Evolutionary conservation across 306 rosid genomes (phyloP), one percentile per base, ranked within the genome.

Genomic region (Leucaena leucocephala): DNA sequence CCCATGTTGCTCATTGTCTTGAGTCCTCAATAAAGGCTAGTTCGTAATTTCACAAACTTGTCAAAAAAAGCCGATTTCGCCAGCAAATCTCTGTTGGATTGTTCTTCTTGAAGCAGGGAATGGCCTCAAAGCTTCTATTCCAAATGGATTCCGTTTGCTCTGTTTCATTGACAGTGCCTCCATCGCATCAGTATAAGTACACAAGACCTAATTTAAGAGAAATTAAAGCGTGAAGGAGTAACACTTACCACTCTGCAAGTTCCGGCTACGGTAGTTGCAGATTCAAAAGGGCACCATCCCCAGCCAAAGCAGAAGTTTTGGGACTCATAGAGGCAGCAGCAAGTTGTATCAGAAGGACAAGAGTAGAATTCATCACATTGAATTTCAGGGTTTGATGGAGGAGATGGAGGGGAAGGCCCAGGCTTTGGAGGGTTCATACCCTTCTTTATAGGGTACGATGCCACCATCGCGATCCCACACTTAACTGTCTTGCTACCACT

Each of bases 221-320:
- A 27, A 27, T 27, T 27, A 27, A 27, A 27, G 27, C 27, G 27
- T 27, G 27, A 27, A 27, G 27, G 27, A 27, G 27, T 27, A 27
- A 27, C 69, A 64, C 59, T 78, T 92, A 94, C 97, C 91, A 80
- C 19, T 45, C 66, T 85, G 85, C 98, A 95, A 64, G 97, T 76
- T 82, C 85, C 94, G 7, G 90, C 84, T 0, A 16, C 40, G 43
- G 80, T 64, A 13, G 98, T 91, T 17, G 96, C 98, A 38, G 96
- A 88, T 78, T 95, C 91, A 17, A 86, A 45, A 2, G 97, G 94
- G 78, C 98, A 95, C 70, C 98, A 95, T 81, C 98, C 98, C 98
- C 98, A 95, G 52, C 87, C 97, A 33, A 91, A 92, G 89, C 98
- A 95, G 64, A 22, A 80, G 3, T 78, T 75, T 19, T 82, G 86